Evolutionary conservation across 2,329 filamentous ascomycete genomes (phyloP).

Genomic region (Ophiosphaerella herpotricha): DNA sequence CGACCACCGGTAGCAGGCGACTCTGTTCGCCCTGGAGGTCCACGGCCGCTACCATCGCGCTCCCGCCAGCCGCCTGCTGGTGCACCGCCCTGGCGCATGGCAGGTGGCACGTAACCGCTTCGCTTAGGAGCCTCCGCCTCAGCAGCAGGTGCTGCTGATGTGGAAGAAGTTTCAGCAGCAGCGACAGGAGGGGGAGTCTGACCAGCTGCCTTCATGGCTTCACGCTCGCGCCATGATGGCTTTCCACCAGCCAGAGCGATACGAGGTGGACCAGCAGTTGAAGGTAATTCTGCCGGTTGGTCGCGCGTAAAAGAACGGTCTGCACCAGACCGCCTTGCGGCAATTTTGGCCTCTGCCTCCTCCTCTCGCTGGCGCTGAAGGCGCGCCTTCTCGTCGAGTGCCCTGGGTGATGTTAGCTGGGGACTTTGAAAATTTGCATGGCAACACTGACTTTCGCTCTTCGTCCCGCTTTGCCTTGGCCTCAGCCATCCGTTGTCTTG

Average conservation of each 20-base stretch:
- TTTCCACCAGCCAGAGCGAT: slow-evolving; percentile 66
- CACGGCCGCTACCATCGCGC: slow-evolving; percentile 40
- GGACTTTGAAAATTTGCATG: slow-evolving; percentile 7
- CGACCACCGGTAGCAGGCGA: slow-evolving; percentile 39
- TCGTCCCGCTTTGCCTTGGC: slow-evolving; percentile 66
- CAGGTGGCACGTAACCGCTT: slow-evolving; percentile 53
- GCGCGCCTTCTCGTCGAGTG: slow-evolving; percentile 65
- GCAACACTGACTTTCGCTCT: slow-evolving; percentile 59
- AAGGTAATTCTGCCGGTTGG: slow-evolving; percentile 40
- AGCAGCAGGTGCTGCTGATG: slow-evolving; percentile 35
- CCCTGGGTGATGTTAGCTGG: slow-evolving; percentile 53
- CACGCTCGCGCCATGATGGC: slow-evolving; percentile 74
- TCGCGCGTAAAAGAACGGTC: slow-evolving; percentile 43
- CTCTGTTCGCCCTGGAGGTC: slow-evolving; percentile 34
- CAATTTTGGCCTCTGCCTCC: slow-evolving; percentile 78
- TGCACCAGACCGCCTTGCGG: slow-evolving; percentile 60
- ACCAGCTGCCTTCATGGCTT: slow-evolving; percentile 56
- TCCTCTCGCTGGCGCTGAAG: slow-evolving; percentile 82
- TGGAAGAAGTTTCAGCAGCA: slow-evolving; percentile 40
- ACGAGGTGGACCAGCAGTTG: slow-evolving; percentile 61
- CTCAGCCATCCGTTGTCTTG: slow-evolving; percentile 72
- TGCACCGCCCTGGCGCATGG: slow-evolving; percentile 44
- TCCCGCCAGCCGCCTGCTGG: slow-evolving; percentile 44
- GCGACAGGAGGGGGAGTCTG: slow-evolving; percentile 28
- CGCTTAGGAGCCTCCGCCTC: slow-evolving; percentile 44